Evolutionary conservation across 192 early-diverging fungal genomes (phyloP).

Genomic region (Lunasporangiospora selenospora): DNA sequence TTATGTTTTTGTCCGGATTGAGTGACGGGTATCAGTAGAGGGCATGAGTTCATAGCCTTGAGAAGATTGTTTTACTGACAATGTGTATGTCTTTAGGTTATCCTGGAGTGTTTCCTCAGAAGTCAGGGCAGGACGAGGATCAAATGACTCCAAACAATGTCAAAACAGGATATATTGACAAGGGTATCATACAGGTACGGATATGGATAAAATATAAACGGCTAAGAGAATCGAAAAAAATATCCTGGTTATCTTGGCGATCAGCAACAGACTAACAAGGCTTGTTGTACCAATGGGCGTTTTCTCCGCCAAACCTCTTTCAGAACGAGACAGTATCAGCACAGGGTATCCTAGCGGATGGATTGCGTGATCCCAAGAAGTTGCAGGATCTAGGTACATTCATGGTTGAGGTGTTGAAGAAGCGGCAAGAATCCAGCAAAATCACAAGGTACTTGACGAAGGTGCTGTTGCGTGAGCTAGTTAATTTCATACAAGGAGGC

Average conservation of each 20-base stretch:
- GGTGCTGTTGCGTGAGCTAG: conserved; percentile 42
- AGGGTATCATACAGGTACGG: conserved; percentile 37
- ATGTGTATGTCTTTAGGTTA: conserved; percentile 35
- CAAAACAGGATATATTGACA: conserved; percentile 69
- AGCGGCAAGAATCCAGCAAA: conserved; percentile 29
- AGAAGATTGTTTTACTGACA: background rate
- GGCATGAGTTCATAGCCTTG: too few species aligned
- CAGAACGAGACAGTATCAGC: conserved; percentile 61
- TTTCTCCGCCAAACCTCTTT: background rate
- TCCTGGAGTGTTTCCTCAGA: conserved; percentile 69
- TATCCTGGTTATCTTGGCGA: background rate
- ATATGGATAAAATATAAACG: background rate
- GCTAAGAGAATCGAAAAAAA: background rate
- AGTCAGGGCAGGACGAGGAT: conserved; percentile 58
- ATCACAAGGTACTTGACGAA: conserved; percentile 37
- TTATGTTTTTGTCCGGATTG: too few species aligned
- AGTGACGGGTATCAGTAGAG: too few species aligned
- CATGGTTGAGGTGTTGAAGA: conserved; percentile 52
- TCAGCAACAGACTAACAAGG: background rate
- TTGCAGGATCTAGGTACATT: conserved; percentile 54
- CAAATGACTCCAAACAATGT: conserved; percentile 66
- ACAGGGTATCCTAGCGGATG: conserved; percentile 56
- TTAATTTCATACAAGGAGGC: conserved; percentile 32
- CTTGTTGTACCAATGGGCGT: background rate
- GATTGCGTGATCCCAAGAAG: conserved; percentile 55